A percentile compares a stretch with the other conserved stretches of the same genome.
These are phyloP conservation scores for Ettlia oleoabundans DNA, from an alignment of 139 green algal genomes.

Conservation along the genomic window DNA sequence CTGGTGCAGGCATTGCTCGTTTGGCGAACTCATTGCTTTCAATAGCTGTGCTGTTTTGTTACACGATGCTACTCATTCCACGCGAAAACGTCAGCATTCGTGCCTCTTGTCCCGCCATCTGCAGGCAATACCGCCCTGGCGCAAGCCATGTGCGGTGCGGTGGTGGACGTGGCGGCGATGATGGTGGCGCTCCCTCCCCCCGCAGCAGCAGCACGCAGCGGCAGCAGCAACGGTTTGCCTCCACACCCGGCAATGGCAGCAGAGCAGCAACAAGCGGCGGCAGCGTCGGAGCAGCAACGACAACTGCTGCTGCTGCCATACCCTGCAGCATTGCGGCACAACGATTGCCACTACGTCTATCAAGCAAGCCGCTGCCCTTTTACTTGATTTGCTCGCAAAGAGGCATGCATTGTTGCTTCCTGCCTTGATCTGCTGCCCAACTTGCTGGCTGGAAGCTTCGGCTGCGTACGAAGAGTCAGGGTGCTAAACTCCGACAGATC, in stretches of 20 bases:
- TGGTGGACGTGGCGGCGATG: slow-evolving; percentile 47
- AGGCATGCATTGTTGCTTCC: neutral
- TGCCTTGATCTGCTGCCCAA: neutral
- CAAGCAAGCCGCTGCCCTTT: neutral
- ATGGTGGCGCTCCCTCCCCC: slow-evolving; percentile 13
- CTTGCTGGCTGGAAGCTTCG: neutral
- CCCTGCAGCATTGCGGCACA: slow-evolving; percentile 48
- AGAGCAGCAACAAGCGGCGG: neutral
- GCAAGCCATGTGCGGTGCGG: slow-evolving; percentile 48
- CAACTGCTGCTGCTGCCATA: slow-evolving; percentile 51
- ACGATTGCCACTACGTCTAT: slow-evolving; percentile 47
- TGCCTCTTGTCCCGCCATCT: neutral
- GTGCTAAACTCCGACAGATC: too few relatives aligned
- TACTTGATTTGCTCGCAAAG: neutral
- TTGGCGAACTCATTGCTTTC: too few relatives aligned
- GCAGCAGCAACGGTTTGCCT: neutral
- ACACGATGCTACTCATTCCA: too few relatives aligned
- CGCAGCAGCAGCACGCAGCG: neutral
- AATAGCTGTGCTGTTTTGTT: too few relatives aligned
- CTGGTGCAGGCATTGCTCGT: too few relatives aligned
- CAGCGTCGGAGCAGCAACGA: too few relatives aligned
- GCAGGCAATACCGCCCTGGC: slow-evolving; percentile 42
- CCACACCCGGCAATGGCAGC: neutral
- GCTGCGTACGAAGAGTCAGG: too few relatives aligned
- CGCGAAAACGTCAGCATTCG: too few relatives aligned